Evolutionary conservation across 495 filamentous ascomycete genomes (phyloP).

Genomic region (Astrothelium subdiscretum): DNA sequence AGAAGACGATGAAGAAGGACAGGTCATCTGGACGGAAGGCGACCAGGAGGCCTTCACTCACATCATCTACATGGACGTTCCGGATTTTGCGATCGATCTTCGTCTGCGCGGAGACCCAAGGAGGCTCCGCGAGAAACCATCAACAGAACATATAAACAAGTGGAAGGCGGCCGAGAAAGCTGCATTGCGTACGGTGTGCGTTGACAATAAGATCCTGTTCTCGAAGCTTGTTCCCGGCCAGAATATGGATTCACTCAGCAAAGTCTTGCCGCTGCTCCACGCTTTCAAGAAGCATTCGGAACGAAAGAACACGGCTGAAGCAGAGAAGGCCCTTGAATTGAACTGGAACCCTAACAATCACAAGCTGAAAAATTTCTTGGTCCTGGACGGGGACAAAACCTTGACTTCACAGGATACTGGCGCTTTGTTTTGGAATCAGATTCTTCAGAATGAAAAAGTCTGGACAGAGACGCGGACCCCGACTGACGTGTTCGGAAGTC

Average conservation of each 20-base stretch:
- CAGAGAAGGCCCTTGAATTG: slow-evolving; percentile 32
- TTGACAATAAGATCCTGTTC: slow-evolving; percentile 38
- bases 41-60: slow-evolving; percentile 46
- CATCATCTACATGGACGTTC: slow-evolving; percentile 48
- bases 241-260: background rate
- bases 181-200: slow-evolving; percentile 39
- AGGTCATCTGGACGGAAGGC: slow-evolving; percentile 31
- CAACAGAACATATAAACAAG: slow-evolving; percentile 31
- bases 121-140: slow-evolving; percentile 28
- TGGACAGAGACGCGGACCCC: slow-evolving; percentile 23
- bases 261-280: slow-evolving; percentile 22
- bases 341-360: slow-evolving; percentile 15
- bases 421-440: slow-evolving; percentile 38
- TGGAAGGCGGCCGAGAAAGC: slow-evolving; percentile 45
- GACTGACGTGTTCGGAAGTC: slow-evolving; percentile 37
- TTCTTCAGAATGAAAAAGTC: slow-evolving; percentile 7
- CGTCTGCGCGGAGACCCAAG: slow-evolving; percentile 32
- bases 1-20: slow-evolving; percentile 26
- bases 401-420: slow-evolving; percentile 45
- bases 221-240: slow-evolving; percentile 15
- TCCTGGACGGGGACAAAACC: slow-evolving; percentile 50
- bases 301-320: slow-evolving; percentile 29
- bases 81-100: slow-evolving; percentile 24
- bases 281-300: slow-evolving; percentile 35
- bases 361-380: slow-evolving; percentile 35